phyloP scores from a whole-genome alignment of 768 basidiomycete genomes.

The Phylloporus rhodoxanthus region DNA sequence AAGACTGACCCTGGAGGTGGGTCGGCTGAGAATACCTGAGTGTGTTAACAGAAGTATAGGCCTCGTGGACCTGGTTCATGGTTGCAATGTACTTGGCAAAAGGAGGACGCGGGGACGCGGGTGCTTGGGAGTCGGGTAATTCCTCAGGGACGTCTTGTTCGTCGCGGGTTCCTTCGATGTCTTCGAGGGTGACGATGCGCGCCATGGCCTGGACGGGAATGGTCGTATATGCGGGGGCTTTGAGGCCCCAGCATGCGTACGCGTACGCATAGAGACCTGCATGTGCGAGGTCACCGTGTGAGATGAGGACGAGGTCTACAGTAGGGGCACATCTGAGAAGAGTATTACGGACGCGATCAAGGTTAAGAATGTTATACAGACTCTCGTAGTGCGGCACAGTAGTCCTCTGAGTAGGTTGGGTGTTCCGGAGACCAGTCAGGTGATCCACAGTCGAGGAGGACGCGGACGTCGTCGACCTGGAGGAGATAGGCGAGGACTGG shows the following conservation, averaged over 20 bases:
- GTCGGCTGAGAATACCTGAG: conserved; percentile 94
- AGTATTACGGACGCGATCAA: conserved; percentile 4
- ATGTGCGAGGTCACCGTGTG: conserved; percentile 87
- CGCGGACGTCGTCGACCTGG: conserved; percentile 88
- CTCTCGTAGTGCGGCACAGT: conserved; percentile 64
- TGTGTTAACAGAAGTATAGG: conserved; percentile 87
- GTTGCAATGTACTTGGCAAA: conserved; percentile 62
- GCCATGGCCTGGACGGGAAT: conserved; percentile 96
- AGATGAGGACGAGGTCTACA: conserved; percentile 86
- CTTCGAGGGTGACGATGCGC: conserved; percentile 83
- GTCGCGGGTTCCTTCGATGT: conserved; percentile 73
- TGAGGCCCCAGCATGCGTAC: conserved; percentile 78
- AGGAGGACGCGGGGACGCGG: conserved; percentile 23
- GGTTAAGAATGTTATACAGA: conserved; percentile 32
- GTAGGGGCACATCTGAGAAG: conserved; percentile 62
- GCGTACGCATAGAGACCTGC: conserved; percentile 93
- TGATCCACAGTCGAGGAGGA: conserved; percentile 93
- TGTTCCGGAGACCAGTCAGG: conserved; percentile 76
- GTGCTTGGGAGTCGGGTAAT: conserved; percentile 17
- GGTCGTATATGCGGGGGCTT: conserved; percentile 88
- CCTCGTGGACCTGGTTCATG: conserved; percentile 80
- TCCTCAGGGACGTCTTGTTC: conserved; percentile 55
- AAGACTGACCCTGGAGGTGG: conserved; percentile 76
- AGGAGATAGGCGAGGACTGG: conserved; percentile 77
- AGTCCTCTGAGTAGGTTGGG: conserved; percentile 33